Evolutionary conservation across 352 stramenopile species (phyloP).

Genomic region (Globisporangium acanthophoron): DNA sequence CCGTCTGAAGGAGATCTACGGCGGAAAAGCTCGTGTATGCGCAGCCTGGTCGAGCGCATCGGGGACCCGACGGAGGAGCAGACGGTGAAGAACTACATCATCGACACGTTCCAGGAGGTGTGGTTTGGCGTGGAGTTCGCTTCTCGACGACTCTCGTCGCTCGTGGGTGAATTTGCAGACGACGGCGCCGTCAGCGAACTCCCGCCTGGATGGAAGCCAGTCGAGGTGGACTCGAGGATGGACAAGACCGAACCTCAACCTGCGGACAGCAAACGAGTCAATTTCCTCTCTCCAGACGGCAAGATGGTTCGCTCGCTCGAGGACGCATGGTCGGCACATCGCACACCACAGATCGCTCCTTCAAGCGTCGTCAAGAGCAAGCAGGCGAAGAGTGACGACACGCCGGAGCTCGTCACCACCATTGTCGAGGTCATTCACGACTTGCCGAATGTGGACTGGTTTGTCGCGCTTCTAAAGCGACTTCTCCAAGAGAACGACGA

Average conservation of each 20-base stretch:
- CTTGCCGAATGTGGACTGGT: constrained; percentile 67
- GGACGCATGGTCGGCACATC: constrained; percentile 60
- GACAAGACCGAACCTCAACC: neutral
- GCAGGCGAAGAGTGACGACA: constrained; percentile 56
- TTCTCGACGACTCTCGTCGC: constrained; percentile 28
- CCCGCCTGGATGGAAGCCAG: constrained; percentile 47
- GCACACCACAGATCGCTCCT: constrained; percentile 44
- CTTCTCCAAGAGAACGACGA: constrained; percentile 32
- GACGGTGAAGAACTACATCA: constrained; percentile 79
- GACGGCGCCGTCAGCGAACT: constrained; percentile 16
- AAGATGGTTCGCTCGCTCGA: constrained; percentile 34
- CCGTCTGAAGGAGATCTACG: constrained; percentile 29
- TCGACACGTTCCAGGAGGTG: constrained; percentile 81
- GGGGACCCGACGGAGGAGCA: constrained; percentile 67
- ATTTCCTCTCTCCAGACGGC: constrained; percentile 61
- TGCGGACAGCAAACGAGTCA: constrained; percentile 3
- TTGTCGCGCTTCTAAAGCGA: constrained; percentile 59
- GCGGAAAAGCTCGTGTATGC: constrained; percentile 62
- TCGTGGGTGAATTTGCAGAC: constrained; percentile 31
- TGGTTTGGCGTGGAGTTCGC: constrained; percentile 75
- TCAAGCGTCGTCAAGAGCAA: constrained; percentile 65
- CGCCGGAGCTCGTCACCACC: constrained; percentile 43
- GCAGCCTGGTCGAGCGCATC: constrained; percentile 70
- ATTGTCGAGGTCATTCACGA: constrained; percentile 79
- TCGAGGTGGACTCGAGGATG: constrained; percentile 10